phyloP scores from a whole-genome alignment of 192 early-diverging fungal genomes.

The Cetraspora pellucida region DNA sequence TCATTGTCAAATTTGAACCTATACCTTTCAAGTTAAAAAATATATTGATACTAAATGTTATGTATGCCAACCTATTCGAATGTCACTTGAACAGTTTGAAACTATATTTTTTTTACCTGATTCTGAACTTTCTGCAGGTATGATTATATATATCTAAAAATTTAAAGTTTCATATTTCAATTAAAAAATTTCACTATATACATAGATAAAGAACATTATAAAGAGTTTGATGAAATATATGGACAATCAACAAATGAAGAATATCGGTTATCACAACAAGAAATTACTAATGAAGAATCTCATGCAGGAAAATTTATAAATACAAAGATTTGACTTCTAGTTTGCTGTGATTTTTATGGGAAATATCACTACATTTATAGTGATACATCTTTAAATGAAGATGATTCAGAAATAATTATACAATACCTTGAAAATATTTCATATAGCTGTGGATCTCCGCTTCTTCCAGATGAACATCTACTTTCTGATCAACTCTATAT shows the following conservation, averaged over 20 bases:
- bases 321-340: not conserved
- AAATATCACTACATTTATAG: not conserved
- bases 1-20: not conserved
- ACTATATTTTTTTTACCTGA: not conserved
- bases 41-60: not conserved
- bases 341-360: not conserved
- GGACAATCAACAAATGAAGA: not conserved
- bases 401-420: not conserved
- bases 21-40: constrained; percentile 3
- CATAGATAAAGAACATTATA: not conserved
- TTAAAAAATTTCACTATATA: not conserved
- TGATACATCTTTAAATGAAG: not conserved
- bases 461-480: too few relatives aligned
- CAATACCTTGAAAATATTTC: too few relatives aligned
- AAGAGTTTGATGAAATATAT: not conserved
- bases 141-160: not conserved
- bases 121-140: not conserved
- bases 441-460: too few relatives aligned
- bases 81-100: not conserved
- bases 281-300: not conserved
- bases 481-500: too few relatives aligned
- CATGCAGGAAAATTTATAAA: not conserved
- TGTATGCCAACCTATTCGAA: not conserved
- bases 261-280: not conserved
- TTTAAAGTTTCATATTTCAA: not conserved